These are phyloP conservation scores for Puccinia coronata DNA, from an alignment of 1,284 basidiomycete species.

Conservation along the genomic window DNA sequence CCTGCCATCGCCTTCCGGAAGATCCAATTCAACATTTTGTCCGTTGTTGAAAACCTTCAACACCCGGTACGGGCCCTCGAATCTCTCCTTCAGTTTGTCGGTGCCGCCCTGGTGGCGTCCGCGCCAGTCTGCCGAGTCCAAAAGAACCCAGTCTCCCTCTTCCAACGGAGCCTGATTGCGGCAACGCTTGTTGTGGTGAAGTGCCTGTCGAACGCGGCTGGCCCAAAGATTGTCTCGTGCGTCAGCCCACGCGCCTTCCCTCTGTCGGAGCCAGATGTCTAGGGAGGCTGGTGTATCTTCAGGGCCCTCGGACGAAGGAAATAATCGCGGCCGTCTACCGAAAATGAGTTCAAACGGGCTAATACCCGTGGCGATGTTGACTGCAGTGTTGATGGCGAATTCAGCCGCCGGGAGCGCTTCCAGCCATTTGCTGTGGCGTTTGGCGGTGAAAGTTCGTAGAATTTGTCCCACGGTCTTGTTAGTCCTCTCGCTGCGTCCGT, in stretches of 20 bases:
- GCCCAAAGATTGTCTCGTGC: background rate
- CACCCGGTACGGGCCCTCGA: constrained; percentile 14
- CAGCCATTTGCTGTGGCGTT: no score
- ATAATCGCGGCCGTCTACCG: constrained; percentile 13
- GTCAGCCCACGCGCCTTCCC: background rate
- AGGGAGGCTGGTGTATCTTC: background rate
- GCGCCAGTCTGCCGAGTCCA: no score
- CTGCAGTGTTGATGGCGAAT: constrained; percentile 51
- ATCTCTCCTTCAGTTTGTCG: no score
- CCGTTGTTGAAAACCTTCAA: constrained; percentile 4
- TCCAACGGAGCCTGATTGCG: background rate
- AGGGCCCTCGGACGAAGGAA: no score
- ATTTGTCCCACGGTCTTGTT: constrained; percentile 59
- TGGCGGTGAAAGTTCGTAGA: constrained; percentile 48
- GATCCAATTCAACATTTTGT: constrained; percentile 15
- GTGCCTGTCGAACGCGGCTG: constrained; percentile 9
- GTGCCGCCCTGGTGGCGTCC: no score
- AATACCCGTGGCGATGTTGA: constrained; percentile 51
- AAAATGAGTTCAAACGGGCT: constrained; percentile 51
- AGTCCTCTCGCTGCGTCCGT: constrained; percentile 56
- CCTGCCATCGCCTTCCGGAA: background rate
- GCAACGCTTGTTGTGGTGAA: constrained; percentile 16
- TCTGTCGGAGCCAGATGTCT: background rate
- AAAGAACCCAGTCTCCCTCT: background rate
- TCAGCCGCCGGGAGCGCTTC: no score